Percentiles rank a stretch among this genome's conserved stretches.
Evolutionary conservation across 140 eudicot genomes (phyloP).

Genomic region (Stevia rebaudiana): DNA sequence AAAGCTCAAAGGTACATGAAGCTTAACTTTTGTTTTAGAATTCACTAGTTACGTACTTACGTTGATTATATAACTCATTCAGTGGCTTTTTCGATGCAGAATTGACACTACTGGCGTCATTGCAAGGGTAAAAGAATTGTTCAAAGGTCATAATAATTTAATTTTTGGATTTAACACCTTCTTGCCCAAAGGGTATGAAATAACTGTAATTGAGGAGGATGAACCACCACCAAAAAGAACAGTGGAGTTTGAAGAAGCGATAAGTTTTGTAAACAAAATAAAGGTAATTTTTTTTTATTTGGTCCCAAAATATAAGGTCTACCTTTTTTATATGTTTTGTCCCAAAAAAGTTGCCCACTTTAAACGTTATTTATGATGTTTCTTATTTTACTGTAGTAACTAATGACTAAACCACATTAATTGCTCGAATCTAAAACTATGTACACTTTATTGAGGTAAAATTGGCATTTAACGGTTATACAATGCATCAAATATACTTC

Average conservation of each 20-base stretch:
- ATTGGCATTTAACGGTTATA: not conserved
- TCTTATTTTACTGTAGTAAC: not conserved
- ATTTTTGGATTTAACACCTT: slow-evolving; percentile 86
- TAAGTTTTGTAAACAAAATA: slow-evolving; percentile 65
- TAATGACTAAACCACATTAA: not conserved
- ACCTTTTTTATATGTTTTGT: not conserved
- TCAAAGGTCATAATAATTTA: slow-evolving; percentile 73
- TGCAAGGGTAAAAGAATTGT: slow-evolving; percentile 67
- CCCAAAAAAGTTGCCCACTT: not conserved
- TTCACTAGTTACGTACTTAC: not conserved
- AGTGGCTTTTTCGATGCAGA: slow-evolving; percentile 34
- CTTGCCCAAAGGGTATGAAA: slow-evolving; percentile 92
- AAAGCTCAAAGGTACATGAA: slow-evolving; percentile 70
- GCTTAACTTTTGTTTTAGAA: not conserved
- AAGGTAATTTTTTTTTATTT: slow-evolving; percentile 36
- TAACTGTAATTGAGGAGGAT: slow-evolving; percentile 72
- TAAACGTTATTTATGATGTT: not conserved
- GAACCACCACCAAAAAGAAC: slow-evolving; percentile 76
- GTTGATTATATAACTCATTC: not conserved
- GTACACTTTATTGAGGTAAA: not conserved
- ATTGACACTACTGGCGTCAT: slow-evolving; percentile 84
- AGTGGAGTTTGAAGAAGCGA: slow-evolving; percentile 70
- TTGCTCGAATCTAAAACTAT: not conserved
- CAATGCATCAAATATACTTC: not conserved
- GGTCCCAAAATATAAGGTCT: not conserved